A percentile compares a stretch with the other conserved stretches of the same genome.
These are phyloP conservation scores for Neurospora sp. DNA, from an alignment of 495 filamentous ascomycete species.

Conservation along the genomic window DNA sequence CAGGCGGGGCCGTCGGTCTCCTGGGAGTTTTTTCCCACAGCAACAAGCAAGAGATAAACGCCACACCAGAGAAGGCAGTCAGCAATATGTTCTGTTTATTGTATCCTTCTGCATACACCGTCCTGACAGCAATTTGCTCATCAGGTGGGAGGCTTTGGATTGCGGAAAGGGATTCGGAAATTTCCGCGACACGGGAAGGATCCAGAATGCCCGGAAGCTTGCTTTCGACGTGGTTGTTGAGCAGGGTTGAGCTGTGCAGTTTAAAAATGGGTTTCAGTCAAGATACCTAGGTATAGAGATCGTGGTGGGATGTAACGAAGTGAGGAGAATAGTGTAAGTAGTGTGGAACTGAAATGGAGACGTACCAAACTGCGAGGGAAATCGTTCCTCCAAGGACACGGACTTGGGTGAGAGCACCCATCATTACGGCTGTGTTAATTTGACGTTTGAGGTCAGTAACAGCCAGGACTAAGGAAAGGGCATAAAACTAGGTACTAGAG, in stretches of 20 bases:
- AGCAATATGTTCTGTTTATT: constrained; percentile 1
- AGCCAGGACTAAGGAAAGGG: constrained; percentile 19
- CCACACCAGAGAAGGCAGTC: neutral
- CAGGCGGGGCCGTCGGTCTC: neutral
- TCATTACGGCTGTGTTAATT: constrained; percentile 8
- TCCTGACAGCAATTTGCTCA: neutral
- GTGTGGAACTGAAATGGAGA: too few species aligned
- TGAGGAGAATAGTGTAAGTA: too few species aligned
- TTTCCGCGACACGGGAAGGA: neutral
- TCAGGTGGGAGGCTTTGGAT: neutral
- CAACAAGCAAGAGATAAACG: neutral
- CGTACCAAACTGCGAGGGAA: constrained; percentile 19
- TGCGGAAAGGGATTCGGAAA: constrained; percentile 4
- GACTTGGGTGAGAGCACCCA: constrained; percentile 37
- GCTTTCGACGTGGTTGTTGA: constrained; percentile 5
- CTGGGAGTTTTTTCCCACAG: neutral
- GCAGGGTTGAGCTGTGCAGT: constrained; percentile 1
- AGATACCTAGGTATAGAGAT: too few species aligned
- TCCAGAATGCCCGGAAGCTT: neutral
- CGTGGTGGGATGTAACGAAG: too few species aligned
- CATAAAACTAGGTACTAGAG: neutral
- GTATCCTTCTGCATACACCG: constrained; percentile 1
- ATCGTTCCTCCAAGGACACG: constrained; percentile 42
- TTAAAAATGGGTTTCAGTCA: neutral
- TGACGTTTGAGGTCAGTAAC: neutral